Conservation (phyloP, 768 basidiomycete genomes). For the Xerocomellus dryophilus region DNA sequence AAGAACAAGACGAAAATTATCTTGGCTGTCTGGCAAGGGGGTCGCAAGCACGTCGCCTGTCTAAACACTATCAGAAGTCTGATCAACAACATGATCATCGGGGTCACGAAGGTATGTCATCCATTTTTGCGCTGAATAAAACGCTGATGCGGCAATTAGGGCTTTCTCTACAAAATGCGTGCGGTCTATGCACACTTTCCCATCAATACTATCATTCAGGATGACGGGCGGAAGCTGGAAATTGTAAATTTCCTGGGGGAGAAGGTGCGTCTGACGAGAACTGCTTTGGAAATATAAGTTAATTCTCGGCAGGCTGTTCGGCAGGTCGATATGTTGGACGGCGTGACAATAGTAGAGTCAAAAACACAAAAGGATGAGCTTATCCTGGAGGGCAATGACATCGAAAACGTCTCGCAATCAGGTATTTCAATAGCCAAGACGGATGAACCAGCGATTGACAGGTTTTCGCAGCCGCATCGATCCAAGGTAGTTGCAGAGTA, state of each 20-base stretch:
- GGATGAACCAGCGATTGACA: slow-evolving; percentile 3
- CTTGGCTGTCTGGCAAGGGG: slow-evolving; percentile 97
- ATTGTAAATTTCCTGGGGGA: slow-evolving; percentile 96
- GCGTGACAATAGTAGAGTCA: slow-evolving; percentile 81
- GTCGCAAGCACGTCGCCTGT: slow-evolving; percentile 98
- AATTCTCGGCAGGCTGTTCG: slow-evolving; percentile 67
- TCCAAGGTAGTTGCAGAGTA: slow-evolving; percentile 94
- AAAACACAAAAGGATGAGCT: slow-evolving; percentile 94
- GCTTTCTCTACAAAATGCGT: slow-evolving; percentile 99
- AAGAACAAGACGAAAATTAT: slow-evolving; percentile 73
- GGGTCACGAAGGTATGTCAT: slow-evolving; percentile 81
- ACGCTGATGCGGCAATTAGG: slow-evolving; percentile 44
- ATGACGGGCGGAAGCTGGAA: slow-evolving; percentile 67
- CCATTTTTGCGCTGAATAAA: not conserved
- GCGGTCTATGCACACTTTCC: slow-evolving; percentile 99
- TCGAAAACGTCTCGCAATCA: slow-evolving; percentile 97
- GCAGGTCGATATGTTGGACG: slow-evolving; percentile 87
- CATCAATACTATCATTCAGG: slow-evolving; percentile 95
- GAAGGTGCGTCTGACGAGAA: slow-evolving; percentile 55
- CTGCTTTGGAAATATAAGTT: not conserved
- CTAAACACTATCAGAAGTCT: slow-evolving; percentile 92
- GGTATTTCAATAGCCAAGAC: slow-evolving; percentile 42
- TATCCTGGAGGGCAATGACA: slow-evolving; percentile 90
- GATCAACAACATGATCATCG: slow-evolving; percentile 96
- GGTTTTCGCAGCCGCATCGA: slow-evolving; percentile 71